Percentiles rank a stretch among this genome's conserved stretches.
Evolutionary conservation across 2,329 filamentous ascomycete genomes (phyloP).

Genomic region (Microdochium paspali): DNA sequence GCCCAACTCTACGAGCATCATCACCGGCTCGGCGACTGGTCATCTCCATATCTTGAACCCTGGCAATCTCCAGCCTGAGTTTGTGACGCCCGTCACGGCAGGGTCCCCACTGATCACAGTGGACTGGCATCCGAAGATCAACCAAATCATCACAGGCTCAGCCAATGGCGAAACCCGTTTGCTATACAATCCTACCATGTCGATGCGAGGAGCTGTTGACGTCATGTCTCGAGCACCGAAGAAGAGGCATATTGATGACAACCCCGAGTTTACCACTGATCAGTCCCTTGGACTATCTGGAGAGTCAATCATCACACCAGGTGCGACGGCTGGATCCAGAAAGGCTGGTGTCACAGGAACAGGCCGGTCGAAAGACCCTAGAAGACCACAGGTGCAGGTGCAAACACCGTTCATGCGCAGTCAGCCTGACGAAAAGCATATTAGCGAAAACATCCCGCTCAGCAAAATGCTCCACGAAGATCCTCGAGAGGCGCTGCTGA

Average conservation of each 20-base stretch:
- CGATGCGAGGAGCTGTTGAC: constrained; percentile 69
- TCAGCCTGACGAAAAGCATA: constrained; percentile 82
- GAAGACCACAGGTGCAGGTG: constrained; percentile 74
- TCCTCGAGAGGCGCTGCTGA: constrained; percentile 83
- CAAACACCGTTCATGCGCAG: constrained; percentile 86
- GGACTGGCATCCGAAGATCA: constrained; percentile 87
- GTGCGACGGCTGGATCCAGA: constrained; percentile 45
- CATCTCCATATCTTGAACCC: constrained; percentile 90
- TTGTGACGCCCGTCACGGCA: constrained; percentile 81
- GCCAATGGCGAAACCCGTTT: constrained; percentile 84
- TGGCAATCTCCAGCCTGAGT: constrained; percentile 76
- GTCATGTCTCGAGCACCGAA: constrained; percentile 93
- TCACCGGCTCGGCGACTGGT: constrained; percentile 80
- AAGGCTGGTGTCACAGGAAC: constrained; percentile 66
- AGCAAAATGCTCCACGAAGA: constrained; percentile 94
- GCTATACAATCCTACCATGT: constrained; percentile 82
- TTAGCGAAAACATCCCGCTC: constrained; percentile 79
- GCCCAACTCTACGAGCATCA: constrained; percentile 71
- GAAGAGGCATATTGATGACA: constrained; percentile 90
- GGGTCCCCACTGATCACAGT: constrained; percentile 75
- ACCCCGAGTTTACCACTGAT: constrained; percentile 78
- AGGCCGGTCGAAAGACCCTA: constrained; percentile 67
- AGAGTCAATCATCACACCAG: constrained; percentile 68
- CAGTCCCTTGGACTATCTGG: constrained; percentile 71
- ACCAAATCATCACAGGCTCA: constrained; percentile 91